A percentile compares a stretch with the other conserved stretches of the same genome.
Evolutionary conservation across 805 yeast genomes (phyloP).

Genomic region (Candida sanyiensis): DNA sequence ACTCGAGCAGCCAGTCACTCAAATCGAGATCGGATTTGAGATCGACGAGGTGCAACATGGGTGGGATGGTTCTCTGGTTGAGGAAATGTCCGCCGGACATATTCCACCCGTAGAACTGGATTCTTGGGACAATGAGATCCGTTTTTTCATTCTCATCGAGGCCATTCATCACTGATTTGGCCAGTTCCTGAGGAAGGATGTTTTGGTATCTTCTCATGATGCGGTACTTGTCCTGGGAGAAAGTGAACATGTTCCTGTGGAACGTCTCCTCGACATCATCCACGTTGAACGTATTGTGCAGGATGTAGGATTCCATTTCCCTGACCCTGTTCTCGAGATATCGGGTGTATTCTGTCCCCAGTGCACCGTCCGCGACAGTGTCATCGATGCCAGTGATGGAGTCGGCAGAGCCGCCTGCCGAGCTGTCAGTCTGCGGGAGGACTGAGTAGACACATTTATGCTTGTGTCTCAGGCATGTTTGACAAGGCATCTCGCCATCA

Average conservation of each 20-base stretch:
- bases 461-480: constrained; percentile 31
- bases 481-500: constrained; percentile 48
- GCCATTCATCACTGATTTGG: constrained; percentile 28
- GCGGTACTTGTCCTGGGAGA: constrained; percentile 39
- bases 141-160: constrained; percentile 29
- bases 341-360: constrained; percentile 20
- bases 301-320: constrained; percentile 31
- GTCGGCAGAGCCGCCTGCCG: background rate
- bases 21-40: constrained; percentile 23
- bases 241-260: constrained; percentile 24
- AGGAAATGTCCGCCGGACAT: constrained; percentile 53
- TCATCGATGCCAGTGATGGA: background rate
- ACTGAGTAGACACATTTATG: constrained; percentile 12
- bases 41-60: constrained; percentile 16
- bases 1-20: constrained; percentile 32
- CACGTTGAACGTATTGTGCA: background rate
- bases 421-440: background rate
- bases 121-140: constrained; percentile 42
- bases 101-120: constrained; percentile 64
- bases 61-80: constrained; percentile 30
- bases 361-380: background rate
- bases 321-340: constrained; percentile 37
- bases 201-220: constrained; percentile 42
- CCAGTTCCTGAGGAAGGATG: constrained; percentile 35
- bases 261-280: constrained; percentile 15